Conservation (phyloP, 495 filamentous ascomycete species). For the Hypoxylon intermedium region DNA sequence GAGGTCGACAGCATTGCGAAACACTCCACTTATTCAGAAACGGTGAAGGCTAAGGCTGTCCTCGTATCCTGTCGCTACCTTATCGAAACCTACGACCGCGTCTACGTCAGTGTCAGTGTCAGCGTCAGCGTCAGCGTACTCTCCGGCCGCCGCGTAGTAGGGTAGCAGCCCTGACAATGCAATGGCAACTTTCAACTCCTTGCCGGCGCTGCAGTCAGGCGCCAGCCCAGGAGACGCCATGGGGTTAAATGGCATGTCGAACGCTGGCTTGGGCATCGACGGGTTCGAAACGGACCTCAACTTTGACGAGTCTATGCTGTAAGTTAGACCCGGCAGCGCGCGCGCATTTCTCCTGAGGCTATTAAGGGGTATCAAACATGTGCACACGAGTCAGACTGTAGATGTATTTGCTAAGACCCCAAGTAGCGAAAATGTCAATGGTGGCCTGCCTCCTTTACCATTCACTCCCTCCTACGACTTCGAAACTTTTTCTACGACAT, state of each 20-base stretch:
- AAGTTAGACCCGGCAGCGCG: conserved; percentile 32
- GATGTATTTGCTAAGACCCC: conserved; percentile 13
- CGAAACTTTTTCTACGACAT: conserved; percentile 62
- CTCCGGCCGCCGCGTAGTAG: conserved; percentile 6
- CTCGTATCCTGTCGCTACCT: background rate
- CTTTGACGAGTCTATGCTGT: conserved; percentile 59
- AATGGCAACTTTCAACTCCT: conserved; percentile 59
- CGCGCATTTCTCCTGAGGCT: background rate
- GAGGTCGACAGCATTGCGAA: background rate
- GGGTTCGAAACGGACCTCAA: conserved; percentile 49
- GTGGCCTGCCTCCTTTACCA: conserved; percentile 52
- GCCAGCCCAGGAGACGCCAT: conserved; percentile 49
- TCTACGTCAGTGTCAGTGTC: conserved; percentile 16
- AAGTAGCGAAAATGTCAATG: conserved; percentile 52
- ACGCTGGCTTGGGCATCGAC: conserved; percentile 45
- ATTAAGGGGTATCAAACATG: background rate
- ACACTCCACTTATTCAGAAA: conserved; percentile 27
- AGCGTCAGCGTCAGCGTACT: conserved; percentile 3
- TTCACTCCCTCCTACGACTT: conserved; percentile 64
- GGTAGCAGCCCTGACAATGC: conserved; percentile 48
- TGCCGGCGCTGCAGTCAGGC: conserved; percentile 50
- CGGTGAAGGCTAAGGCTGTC: conserved; percentile 6
- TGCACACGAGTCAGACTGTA: background rate
- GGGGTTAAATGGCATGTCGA: conserved; percentile 43
- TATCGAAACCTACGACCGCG: no score